A percentile compares a stretch with the other conserved stretches of the same genome.
These are phyloP conservation scores for Pisolithus albus DNA, from an alignment of 768 basidiomycete species.

Conservation along the genomic window DNA sequence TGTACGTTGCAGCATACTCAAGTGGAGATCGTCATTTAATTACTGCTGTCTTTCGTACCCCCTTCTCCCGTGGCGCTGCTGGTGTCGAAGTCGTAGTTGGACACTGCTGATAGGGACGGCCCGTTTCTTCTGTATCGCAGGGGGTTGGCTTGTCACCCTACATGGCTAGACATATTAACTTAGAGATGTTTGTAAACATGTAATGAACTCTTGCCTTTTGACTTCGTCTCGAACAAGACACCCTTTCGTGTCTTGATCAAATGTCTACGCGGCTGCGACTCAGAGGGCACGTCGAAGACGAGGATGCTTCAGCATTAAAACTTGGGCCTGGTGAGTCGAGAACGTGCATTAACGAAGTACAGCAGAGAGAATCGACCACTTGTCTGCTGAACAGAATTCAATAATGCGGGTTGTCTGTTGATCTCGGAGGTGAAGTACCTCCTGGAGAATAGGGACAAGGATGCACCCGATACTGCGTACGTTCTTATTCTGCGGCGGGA, in stretches of 20 bases:
- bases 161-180: conserved; percentile 27
- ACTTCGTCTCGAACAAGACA: conserved; percentile 2
- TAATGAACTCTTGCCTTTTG: conserved; percentile 18
- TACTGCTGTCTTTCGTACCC: conserved; percentile 7
- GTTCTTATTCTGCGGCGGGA: conserved; percentile 17
- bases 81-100: conserved; percentile 19
- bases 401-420: conserved; percentile 83
- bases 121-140: conserved; percentile 19
- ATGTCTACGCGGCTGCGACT: conserved; percentile 56
- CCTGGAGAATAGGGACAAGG: conserved; percentile 80
- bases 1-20: no score
- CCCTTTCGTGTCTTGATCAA: conserved; percentile 25
- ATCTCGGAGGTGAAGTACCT: conserved; percentile 92
- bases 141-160: conserved; percentile 17
- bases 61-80: conserved; percentile 2
- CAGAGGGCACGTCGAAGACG: conserved; percentile 63
- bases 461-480: conserved; percentile 81
- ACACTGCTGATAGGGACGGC: conserved; percentile 12
- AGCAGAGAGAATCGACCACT: not conserved
- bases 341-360: not conserved
- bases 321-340: conserved; percentile 56
- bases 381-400: conserved; percentile 55
- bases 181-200: conserved; percentile 33
- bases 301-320: conserved; percentile 80
- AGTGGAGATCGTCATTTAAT: not conserved